Conservation (phyloP, 2,329 filamentous ascomycete species). For the Didymosphaeria variabile region DNA sequence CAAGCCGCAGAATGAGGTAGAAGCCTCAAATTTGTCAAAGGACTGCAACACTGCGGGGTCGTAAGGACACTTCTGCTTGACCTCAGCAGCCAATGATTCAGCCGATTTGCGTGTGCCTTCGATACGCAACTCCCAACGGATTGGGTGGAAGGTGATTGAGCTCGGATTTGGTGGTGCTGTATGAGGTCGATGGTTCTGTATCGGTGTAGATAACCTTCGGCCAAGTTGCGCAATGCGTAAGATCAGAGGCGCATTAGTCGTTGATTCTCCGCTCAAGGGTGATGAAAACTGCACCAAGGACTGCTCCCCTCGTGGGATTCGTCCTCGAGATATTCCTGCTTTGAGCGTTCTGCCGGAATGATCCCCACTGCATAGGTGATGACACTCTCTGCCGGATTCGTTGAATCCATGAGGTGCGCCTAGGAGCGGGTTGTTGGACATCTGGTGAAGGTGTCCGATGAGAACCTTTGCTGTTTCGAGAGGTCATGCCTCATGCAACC, state of each 20-base stretch:
- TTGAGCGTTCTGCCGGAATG: slow-evolving; percentile 11
- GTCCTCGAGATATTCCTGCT: not conserved
- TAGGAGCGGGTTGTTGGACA: slow-evolving; percentile 3
- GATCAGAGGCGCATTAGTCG: not conserved
- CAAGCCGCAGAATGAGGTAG: not conserved
- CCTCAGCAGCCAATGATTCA: not conserved
- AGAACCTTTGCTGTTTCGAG: slow-evolving; percentile 7
- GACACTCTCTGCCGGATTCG: slow-evolving; percentile 10
- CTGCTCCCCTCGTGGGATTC: not conserved
- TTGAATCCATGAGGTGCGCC: slow-evolving; percentile 11
- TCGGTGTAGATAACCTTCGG: not conserved
- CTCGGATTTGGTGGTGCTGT: slow-evolving; percentile 6
- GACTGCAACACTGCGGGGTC: not conserved
- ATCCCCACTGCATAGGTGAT: slow-evolving; percentile 15
- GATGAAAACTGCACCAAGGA: not conserved
- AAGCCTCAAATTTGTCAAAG: slow-evolving; percentile 1
- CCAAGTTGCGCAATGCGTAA: not conserved
- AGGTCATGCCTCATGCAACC: slow-evolving; percentile 4
- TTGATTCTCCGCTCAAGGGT: not conserved
- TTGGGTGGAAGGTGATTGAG: not conserved
- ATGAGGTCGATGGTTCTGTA: not conserved
- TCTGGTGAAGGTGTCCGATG: not conserved
- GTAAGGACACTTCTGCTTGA: not conserved
- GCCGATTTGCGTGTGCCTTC: not conserved
- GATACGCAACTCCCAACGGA: not conserved